Percentiles rank a stretch among this genome's conserved stretches.
phyloP scores from a whole-genome alignment of 2,329 filamentous ascomycete genomes.

The Clonostachys solani region DNA sequence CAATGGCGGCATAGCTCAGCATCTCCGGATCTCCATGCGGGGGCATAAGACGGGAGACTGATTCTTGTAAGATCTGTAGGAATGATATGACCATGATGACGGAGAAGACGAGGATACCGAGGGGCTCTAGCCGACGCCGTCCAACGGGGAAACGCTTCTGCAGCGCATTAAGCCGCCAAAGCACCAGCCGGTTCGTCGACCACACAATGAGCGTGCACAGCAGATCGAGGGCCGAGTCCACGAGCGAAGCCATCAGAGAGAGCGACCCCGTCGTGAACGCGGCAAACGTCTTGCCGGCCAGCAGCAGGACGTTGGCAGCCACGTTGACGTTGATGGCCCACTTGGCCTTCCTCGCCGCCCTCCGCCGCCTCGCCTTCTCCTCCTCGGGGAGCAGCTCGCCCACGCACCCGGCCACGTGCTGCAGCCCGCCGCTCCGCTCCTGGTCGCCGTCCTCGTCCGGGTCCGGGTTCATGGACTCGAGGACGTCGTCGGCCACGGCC shows the following conservation, averaged over 20 bases:
- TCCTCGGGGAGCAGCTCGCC: slow-evolving; percentile 21
- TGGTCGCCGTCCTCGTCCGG: slow-evolving; percentile 24
- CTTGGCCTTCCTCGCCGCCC: slow-evolving; percentile 13
- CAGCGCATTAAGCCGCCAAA: slow-evolving; percentile 39
- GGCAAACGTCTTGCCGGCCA: slow-evolving; percentile 70
- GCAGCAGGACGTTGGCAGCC: slow-evolving; percentile 66
- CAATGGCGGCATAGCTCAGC: slow-evolving; percentile 18
- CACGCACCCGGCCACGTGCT: slow-evolving; percentile 19
- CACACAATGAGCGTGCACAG: slow-evolving; percentile 77
- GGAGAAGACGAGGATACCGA: slow-evolving; percentile 74
- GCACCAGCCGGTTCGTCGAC: slow-evolving; percentile 67
- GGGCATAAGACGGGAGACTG: slow-evolving; percentile 54
- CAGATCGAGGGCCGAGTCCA: slow-evolving; percentile 75
- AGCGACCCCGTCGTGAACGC: slow-evolving; percentile 76
- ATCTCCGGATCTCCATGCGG: slow-evolving; percentile 44
- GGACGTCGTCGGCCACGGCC: slow-evolving; percentile 23
- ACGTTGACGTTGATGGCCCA: slow-evolving; percentile 82
- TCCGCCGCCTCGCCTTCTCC: slow-evolving; percentile 17
- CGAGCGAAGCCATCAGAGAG: slow-evolving; percentile 71
- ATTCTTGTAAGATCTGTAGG: slow-evolving; percentile 69
- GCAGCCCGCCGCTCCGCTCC: slow-evolving; percentile 20
- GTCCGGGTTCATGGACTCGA: slow-evolving; percentile 25
- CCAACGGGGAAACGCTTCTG: slow-evolving; percentile 72
- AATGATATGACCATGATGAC: slow-evolving; percentile 83
- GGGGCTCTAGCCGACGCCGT: slow-evolving; percentile 63